These are phyloP conservation scores for Starmerella davenportii DNA, from an alignment of 805 yeast species.

Conservation along the genomic window DNA sequence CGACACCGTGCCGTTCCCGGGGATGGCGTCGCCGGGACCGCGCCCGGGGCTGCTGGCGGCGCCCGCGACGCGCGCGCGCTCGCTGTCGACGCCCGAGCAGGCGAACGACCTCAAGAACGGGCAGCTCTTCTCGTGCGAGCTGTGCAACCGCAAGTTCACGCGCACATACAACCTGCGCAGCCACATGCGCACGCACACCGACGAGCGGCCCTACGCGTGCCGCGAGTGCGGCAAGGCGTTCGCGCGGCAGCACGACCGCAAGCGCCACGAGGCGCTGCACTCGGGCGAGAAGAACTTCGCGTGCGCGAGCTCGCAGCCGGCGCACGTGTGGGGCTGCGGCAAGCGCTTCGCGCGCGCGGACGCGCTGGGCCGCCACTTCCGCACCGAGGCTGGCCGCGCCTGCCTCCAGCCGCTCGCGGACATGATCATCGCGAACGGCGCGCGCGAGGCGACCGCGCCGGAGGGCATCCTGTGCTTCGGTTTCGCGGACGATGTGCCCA, in stretches of 20 bases:
- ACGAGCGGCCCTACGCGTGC: conserved; percentile 54
- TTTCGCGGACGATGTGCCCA: conserved; percentile 10
- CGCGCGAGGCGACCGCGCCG: conserved; percentile 10
- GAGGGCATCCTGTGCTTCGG: conserved; percentile 17
- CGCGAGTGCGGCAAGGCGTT: conserved; percentile 45
- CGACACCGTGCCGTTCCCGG: background rate
- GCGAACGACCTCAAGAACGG: conserved; percentile 53
- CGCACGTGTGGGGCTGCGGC: conserved; percentile 49
- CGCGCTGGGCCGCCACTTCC: conserved; percentile 57
- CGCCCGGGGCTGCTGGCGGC: conserved; percentile 3
- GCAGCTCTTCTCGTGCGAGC: conserved; percentile 52
- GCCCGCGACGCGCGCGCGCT: conserved; percentile 9
- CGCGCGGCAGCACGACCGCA: conserved; percentile 61
- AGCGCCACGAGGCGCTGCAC: conserved; percentile 60
- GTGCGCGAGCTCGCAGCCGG: conserved; percentile 38
- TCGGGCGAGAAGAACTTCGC: conserved; percentile 52
- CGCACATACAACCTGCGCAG: conserved; percentile 85
- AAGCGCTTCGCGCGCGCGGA: conserved; percentile 59
- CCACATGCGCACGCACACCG: conserved; percentile 72
- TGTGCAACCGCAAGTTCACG: conserved; percentile 76
- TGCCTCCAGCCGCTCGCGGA: conserved; percentile 50
- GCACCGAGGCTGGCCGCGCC: conserved; percentile 56
- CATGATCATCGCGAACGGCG: conserved; percentile 23
- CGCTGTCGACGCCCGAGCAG: conserved; percentile 29
- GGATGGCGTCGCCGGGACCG: background rate